Conservation (phyloP, 768 basidiomycete genomes). For the Suillus subluteus region DNA sequence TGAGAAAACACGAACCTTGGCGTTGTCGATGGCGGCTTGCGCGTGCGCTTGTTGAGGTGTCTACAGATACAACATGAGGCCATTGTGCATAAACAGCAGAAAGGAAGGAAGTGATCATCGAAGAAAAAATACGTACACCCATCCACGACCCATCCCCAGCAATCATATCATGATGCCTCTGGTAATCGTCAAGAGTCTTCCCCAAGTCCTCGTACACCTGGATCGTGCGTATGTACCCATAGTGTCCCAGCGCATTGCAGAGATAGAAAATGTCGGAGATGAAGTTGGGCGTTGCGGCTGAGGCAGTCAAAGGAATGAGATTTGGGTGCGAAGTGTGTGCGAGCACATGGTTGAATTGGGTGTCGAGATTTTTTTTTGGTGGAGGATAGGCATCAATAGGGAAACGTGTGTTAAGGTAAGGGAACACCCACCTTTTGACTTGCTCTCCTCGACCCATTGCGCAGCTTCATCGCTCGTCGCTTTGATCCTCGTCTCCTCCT, state of each 20-base stretch:
- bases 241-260: slow-evolving; percentile 84
- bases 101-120: neutral
- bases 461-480: slow-evolving; percentile 87
- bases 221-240: slow-evolving; percentile 84
- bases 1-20: slow-evolving; percentile 56
- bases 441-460: slow-evolving; percentile 64
- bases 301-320: slow-evolving; percentile 4
- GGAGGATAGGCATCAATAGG: neutral
- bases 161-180: slow-evolving; percentile 74
- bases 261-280: slow-evolving; percentile 96
- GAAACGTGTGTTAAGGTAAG: neutral
- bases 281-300: slow-evolving; percentile 81
- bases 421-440: slow-evolving; percentile 43
- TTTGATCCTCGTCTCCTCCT: slow-evolving; percentile 92
- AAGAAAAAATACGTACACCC: slow-evolving; percentile 54
- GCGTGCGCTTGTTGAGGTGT: slow-evolving; percentile 75
- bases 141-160: slow-evolving; percentile 82
- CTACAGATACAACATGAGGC: slow-evolving; percentile 37
- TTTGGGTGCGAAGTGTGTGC: neutral
- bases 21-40: slow-evolving; percentile 74
- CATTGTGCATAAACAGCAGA: neutral
- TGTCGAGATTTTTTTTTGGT: neutral
- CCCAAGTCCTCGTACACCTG: slow-evolving; percentile 72
- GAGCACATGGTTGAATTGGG: neutral
- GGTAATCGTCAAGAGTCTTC: slow-evolving; percentile 77